Percentiles rank a stretch among this genome's conserved stretches.
Evolutionary conservation across 2,329 filamentous ascomycete genomes (phyloP).

Genomic region (Ophioceras dolichostomum): DNA sequence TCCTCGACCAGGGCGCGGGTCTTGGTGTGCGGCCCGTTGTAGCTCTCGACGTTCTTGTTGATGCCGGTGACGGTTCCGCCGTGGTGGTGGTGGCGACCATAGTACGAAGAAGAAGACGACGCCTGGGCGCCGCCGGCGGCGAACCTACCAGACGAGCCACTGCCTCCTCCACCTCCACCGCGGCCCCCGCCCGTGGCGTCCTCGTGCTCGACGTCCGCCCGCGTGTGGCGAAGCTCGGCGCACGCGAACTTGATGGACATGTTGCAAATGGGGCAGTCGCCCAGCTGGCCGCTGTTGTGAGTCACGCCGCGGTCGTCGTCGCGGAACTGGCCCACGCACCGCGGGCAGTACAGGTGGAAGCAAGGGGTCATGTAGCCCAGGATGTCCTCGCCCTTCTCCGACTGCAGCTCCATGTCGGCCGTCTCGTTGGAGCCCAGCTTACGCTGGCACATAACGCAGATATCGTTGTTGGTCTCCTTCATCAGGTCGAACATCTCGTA

Average conservation of each 20-base stretch:
- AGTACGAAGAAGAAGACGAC: too few species aligned
- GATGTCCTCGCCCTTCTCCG: slow-evolving; percentile 48
- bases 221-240: slow-evolving; percentile 55
- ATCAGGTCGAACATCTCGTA: slow-evolving; percentile 81
- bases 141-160: not conserved
- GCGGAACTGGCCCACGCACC: slow-evolving; percentile 54
- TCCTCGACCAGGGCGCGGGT: slow-evolving; percentile 71
- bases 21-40: slow-evolving; percentile 84
- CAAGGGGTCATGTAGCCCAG: slow-evolving; percentile 77
- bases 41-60: slow-evolving; percentile 54
- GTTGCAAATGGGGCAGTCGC: slow-evolving; percentile 58
- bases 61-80: too few species aligned
- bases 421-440: slow-evolving; percentile 45
- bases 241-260: slow-evolving; percentile 49
- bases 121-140: too few species aligned
- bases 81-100: not conserved
- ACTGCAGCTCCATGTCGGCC: slow-evolving; percentile 44
- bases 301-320: slow-evolving; percentile 30
- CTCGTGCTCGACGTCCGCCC: slow-evolving; percentile 43
- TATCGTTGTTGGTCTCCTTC: slow-evolving; percentile 66
- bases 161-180: slow-evolving; percentile 12
- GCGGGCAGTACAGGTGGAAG: slow-evolving; percentile 71
- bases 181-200: slow-evolving; percentile 33
- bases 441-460: slow-evolving; percentile 57
- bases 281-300: slow-evolving; percentile 27